Base-by-base conservation (phyloP, 768 basidiomycete genomes). In the Phylloporus rhodoxanthus region DNA sequence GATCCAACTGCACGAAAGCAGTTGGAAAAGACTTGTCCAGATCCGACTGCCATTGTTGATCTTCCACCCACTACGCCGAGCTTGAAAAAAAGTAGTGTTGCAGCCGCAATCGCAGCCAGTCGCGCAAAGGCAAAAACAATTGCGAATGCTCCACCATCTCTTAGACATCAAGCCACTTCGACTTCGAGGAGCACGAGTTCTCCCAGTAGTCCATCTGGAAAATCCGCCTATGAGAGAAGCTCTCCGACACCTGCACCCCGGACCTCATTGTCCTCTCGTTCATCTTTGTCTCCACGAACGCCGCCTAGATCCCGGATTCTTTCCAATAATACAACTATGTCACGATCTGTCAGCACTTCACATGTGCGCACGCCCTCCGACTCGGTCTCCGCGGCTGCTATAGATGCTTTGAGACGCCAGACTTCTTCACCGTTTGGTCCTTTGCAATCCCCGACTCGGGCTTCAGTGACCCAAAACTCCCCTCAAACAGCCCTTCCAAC, bases 31-130 rank as follows among this genome's bases (percentile, higher is more conserved):
- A 81, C 72, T 2, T 90, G 91, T 56, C 90, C 91, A 1, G 72
- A 79, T 58, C 78, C 79, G 5, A 70, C 72, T 34, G 63, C 47
- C 10, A 56, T 74, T 17, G 70, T 69, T 11, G 55, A 62, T 21
- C 62, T 74, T 21, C 70, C 76, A 26, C 74, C 77, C 3, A 78
- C 79, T 8, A 80, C 85, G 14, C 79, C 79, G 44, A 69, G 65
- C 46, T 66, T 67, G 46, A 92, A 91, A 71, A 92, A 92, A 67
- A 80, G 80, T 39, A 90, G 88, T 50, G 74, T 93, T 48, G 85
- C 88, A 34, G 88, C 91, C 8, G 82, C 89, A 20, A 88, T 94
- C 58, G 92, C 92, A 34, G 91, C 92, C 19, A 93, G 87, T 63
- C 79, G 91, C 20, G 89, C 86, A 14, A 94, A 90, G 63, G 88